Evolutionary conservation across 108 stramenopile genomes (phyloP).

Genomic region (Seminavis robusta): DNA sequence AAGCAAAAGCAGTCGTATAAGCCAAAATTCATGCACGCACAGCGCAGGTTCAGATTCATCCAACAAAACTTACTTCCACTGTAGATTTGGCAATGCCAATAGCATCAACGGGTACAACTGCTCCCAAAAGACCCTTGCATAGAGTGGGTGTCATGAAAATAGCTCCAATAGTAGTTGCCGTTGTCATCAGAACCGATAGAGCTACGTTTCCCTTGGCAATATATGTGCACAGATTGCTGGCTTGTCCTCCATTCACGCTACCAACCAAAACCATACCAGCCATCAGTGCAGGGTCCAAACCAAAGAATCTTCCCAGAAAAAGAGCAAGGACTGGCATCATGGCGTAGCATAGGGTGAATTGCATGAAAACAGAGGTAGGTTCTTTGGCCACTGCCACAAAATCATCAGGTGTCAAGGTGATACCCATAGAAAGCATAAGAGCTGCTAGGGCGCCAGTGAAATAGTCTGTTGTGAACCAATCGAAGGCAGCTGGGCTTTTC

Average conservation of each 20-base stretch:
- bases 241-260: conserved; percentile 96
- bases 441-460: conserved; percentile 90
- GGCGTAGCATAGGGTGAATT: conserved; percentile 92
- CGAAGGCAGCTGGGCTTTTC: conserved; percentile 82
- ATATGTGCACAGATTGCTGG: conserved; percentile 95
- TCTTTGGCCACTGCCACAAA: conserved; percentile 86
- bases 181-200: conserved; percentile 96
- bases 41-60: not conserved
- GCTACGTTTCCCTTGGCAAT: conserved; percentile 97
- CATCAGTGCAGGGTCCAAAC: conserved; percentile 80
- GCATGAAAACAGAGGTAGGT: conserved; percentile 88
- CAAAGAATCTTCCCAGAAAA: conserved; percentile 74
- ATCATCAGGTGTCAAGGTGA: conserved; percentile 92
- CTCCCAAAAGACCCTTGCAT: conserved; percentile 90
- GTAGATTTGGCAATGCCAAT: conserved; percentile 93
- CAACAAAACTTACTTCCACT: conserved; percentile 59
- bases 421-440: conserved; percentile 98
- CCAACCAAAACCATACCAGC: conserved; percentile 97
- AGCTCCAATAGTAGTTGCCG: conserved; percentile 95
- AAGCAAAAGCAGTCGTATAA: not conserved
- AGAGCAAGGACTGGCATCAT: conserved; percentile 93
- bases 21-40: not conserved
- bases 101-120: conserved; percentile 96
- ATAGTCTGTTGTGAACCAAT: conserved; percentile 97
- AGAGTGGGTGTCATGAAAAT: conserved; percentile 98